Evolutionary conservation across 495 filamentous ascomycete genomes (phyloP), one percentile per base, ranked within the genome.

Genomic region (Aspergillus hancockii): DNA sequence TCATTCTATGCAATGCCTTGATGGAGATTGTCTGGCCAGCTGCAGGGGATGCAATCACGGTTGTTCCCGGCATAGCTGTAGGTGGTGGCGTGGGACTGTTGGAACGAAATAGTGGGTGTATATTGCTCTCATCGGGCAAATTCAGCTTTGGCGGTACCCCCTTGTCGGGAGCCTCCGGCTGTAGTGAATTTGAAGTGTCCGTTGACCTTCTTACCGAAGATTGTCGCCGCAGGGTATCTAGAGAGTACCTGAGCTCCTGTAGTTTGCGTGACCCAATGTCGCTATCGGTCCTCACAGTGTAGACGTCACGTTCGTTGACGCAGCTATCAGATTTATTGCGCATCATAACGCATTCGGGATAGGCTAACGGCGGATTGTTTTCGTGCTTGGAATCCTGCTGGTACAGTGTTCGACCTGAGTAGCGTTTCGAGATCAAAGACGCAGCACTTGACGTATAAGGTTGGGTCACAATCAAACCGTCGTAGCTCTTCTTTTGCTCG

Each of bases 81-180:
- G 90, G 87, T 13, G 89, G 88, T 10, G 89, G 88, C 0, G 79
- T 83, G 0, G 90, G 88, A 45, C 85, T 90, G 62, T 86, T 87
- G 1, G 86, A 85, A 54, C 91, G 83, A 73, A 96, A 94, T 12
- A 96, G 81, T 1, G 91, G 91, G 66, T 96, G 91, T 57, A 96
- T 94, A 65, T 93, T 84, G 14, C 86, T 81, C 68, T 94, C 88
- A 66, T 80, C 81, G 34, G 64, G 34, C 30, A 66, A 54, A 22
- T 64, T 63, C 19, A 62, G 49, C 28, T 49, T 68, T 8, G 60
- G 60, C 2, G 49, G 57, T 9, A 19, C 22, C 12, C 63, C 40
- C 49, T 43, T 49, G 19, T 53, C 59, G 30, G 65, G 57, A 0
- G 64, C 58, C 9, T 66, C 70, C 9, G 60, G 54, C 28, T 63